Conservation (phyloP, 768 basidiomycete species). For the Lactarius pseudohatsudake region DNA sequence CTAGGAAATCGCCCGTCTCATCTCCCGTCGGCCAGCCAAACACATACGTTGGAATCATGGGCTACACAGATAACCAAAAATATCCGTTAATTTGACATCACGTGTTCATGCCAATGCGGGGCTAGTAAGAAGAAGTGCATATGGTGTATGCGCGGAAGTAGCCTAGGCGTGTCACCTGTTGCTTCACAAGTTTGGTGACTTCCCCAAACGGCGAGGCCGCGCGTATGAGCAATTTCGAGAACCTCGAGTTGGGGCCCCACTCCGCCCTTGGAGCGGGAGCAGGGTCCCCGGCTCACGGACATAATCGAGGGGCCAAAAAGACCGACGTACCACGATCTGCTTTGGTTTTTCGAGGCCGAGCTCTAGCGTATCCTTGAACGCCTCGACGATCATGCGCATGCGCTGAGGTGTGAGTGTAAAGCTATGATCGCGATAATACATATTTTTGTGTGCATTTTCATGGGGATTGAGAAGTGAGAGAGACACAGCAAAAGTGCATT, state of each 20-base stretch:
- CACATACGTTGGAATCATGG: conserved; percentile 96
- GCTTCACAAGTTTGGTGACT: conserved; percentile 2
- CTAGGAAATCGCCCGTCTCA: conserved; percentile 87
- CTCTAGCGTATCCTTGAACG: conserved; percentile 91
- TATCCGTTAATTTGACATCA: conserved; percentile 12
- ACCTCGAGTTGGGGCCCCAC: not conserved
- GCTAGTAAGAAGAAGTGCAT: not conserved
- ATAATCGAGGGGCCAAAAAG: conserved; percentile 11
- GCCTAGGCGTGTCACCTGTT: conserved; percentile 14
- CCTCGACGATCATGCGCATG: conserved; percentile 96
- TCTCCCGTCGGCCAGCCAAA: conserved; percentile 93
- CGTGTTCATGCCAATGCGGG: conserved; percentile 2
- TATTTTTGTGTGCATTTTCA: not conserved
- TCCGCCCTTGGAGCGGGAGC: not conserved
- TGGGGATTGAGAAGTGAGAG: conserved; percentile 2
- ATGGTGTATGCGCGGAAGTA: not conserved
- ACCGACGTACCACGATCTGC: conserved; percentile 76
- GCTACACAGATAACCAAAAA: conserved; percentile 44
- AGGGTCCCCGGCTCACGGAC: not conserved
- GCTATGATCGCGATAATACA: conserved; percentile 40
- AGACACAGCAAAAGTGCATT: conserved; percentile 12
- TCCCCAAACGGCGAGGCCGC: conserved; percentile 4
- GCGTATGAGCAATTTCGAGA: not conserved
- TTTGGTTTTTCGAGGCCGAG: conserved; percentile 76
- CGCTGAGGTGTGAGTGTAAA: conserved; percentile 87